Evolutionary conservation across 2,329 filamentous ascomycete genomes (phyloP), one percentile per base, ranked within the genome.

Genomic region (Didymellaceae sp.): DNA sequence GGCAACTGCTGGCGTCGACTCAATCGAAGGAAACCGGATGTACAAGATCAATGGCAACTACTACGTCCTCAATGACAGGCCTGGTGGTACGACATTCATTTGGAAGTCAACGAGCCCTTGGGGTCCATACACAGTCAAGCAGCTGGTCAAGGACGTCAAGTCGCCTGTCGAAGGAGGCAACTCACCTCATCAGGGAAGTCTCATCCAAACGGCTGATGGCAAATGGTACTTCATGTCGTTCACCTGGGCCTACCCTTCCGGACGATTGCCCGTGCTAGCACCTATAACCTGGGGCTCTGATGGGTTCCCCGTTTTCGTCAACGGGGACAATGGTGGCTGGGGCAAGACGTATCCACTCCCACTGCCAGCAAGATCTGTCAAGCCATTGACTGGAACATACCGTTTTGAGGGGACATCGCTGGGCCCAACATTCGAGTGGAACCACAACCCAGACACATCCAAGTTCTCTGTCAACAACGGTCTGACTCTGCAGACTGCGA

Each of bases 191-290:
- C 82, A 85, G 61, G 82, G 82, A 1, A 76, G 79, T 21, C 65
- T 85, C 0, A 72, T 85, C 4, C 66, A 81, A 37, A 80, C 78
- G 0, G 66, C 72, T 0, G 58, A 72, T 4, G 80, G 80, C 0
- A 66, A 77, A n/a, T 85, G 82, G 82, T 82, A 81, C 59, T 84
- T 79, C 58, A 80, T 84, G 73, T 74, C 79, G 0, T 85, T 84
- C 61, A 73, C 75, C 0, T 77, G 78, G 61, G 74, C 75, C 0
- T 84, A 82, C 50, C 82, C 82, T 0, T 75, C 72, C 3, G 82
- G 82, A 0, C 75, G 82, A 10, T 72, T 83, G 3, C 82, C 82
- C 0, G 78, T 82, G 2, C 66, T 84, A 2, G 82, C 82, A 0
- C 81, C 81, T 0, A 62, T 84, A 2, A 73, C 61, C 0, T 85